Evolutionary conservation across 202 grass and related monocot genomes (phyloP).

Genomic region (Zoysia matrella): DNA sequence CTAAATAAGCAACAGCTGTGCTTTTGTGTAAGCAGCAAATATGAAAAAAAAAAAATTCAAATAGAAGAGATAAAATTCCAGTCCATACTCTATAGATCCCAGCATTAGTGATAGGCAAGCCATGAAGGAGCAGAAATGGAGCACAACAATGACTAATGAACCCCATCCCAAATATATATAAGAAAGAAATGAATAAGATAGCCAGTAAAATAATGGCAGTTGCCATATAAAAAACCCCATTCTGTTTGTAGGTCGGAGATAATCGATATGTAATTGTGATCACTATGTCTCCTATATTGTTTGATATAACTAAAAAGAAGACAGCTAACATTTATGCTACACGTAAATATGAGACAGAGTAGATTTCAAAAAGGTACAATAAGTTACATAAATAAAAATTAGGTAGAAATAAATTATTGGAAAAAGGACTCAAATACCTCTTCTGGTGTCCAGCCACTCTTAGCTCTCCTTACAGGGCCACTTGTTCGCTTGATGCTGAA

Average conservation of each 20-base stretch:
- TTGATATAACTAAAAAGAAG: background rate
- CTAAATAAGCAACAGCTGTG: background rate
- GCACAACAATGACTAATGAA: background rate
- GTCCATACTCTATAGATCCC: too few species aligned
- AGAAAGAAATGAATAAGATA: background rate
- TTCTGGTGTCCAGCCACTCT: background rate
- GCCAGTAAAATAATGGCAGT: conserved; percentile 21
- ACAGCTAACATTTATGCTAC: background rate
- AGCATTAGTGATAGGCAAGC: background rate
- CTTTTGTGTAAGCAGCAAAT: background rate
- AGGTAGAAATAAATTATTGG: background rate
- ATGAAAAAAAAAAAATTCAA: background rate
- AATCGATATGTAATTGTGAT: background rate
- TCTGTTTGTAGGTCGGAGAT: background rate
- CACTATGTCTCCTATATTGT: background rate
- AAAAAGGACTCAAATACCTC: conserved; percentile 58
- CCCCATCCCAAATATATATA: background rate
- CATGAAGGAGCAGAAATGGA: background rate
- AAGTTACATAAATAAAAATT: conserved; percentile 22
- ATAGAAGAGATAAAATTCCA: background rate
- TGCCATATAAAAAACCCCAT: background rate
- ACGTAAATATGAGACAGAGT: background rate
- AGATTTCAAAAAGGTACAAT: background rate
- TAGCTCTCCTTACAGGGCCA: conserved; percentile 86
- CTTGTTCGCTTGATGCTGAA: conserved; percentile 53